Evolutionary conservation across 371 early-diverging fungal species (phyloP).

Genomic region (Nematocida sp.): DNA sequence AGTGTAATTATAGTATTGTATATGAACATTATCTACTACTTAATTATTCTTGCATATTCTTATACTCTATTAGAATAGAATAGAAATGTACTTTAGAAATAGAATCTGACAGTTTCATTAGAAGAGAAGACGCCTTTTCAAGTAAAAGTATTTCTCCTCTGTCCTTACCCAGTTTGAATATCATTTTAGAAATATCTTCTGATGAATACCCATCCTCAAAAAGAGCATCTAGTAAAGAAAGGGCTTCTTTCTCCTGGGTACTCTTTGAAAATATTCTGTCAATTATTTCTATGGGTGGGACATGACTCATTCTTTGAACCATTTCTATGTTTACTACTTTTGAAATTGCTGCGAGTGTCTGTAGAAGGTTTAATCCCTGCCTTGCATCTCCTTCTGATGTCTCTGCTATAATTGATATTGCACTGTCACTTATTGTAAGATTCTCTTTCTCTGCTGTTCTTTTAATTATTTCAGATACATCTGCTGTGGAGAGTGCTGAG

Average conservation of each 20-base stretch:
- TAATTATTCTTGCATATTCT: not conserved
- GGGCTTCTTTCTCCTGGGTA: constrained; percentile 1
- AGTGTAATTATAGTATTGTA: too few species aligned
- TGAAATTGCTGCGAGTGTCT: constrained; percentile 67
- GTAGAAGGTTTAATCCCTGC: constrained; percentile 91
- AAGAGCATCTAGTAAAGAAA: constrained; percentile 16
- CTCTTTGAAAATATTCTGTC: constrained; percentile 33
- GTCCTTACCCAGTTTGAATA: constrained; percentile 50
- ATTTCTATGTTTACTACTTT: constrained; percentile 2
- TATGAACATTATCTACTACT: too few species aligned
- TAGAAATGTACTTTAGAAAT: constrained; percentile 48
- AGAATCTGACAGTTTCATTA: constrained; percentile 44
- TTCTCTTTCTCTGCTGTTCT: constrained; percentile 80
- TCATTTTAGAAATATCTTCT: constrained; percentile 54
- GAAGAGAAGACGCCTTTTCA: constrained; percentile 26
- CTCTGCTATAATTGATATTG: constrained; percentile 81
- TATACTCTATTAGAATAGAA: constrained; percentile 12
- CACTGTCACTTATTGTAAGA: constrained; percentile 68
- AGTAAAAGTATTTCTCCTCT: constrained; percentile 27
- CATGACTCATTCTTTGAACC: constrained; percentile 37
- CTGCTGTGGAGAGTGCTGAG: constrained; percentile 74
- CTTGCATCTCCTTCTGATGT: constrained; percentile 96
- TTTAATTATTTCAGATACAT: constrained; percentile 76
- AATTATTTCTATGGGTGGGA: constrained; percentile 44
- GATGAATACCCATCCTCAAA: constrained; percentile 48